Evolutionary conservation across 2,329 filamentous ascomycete genomes (phyloP), one percentile per base, ranked within the genome.

Genomic region (Chrysoporthe deuterocubensis): DNA sequence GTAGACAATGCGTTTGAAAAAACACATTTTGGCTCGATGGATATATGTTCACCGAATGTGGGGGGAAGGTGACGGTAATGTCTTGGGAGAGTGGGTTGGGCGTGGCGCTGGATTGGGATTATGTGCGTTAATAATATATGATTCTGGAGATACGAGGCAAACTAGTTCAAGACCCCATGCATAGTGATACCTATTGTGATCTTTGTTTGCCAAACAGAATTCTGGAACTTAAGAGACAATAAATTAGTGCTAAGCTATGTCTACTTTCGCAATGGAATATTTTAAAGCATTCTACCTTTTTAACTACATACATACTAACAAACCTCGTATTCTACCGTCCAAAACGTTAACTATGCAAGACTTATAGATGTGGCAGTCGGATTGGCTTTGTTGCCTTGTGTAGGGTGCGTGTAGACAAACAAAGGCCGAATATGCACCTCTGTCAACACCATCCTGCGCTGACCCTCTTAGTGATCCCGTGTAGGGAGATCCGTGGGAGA

Each of bases 1-100:
- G 60, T 71, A 72, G 54, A 73, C 40, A 62, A 72, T 62, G 59
- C 73, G 71, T 5, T 62, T 48, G 67, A 74, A 71, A 66, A 69
- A 69, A 48, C 73, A 74, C 72, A 74, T 74, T 3, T 26, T 61
- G 16, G 13, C 14, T 40, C 44, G n/a, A 11, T 16, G 43, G 56
- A 21, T 3, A 9, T 18, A 42, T 32, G 37, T 21, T 26, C 18
- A 40, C 34, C 42, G 14, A 46, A 58, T 18, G 18, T 34, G 37
- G 32, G 43, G 21, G 46, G 44, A 7, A 34, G 71, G 13, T 9
- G 72, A 26, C 11, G 42, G 61, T 43, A 69, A 72, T 26, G 26
- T 18, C 14, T n/a, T 43, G 4, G 26, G 16, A 32, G 26, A 54
- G 21, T 52, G 11, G 48, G 21, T n/a, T 4, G 40, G 26, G 9